Base-by-base conservation (phyloP, 2,329 filamentous ascomycete species). In the Penicillium sclerotigenum region DNA sequence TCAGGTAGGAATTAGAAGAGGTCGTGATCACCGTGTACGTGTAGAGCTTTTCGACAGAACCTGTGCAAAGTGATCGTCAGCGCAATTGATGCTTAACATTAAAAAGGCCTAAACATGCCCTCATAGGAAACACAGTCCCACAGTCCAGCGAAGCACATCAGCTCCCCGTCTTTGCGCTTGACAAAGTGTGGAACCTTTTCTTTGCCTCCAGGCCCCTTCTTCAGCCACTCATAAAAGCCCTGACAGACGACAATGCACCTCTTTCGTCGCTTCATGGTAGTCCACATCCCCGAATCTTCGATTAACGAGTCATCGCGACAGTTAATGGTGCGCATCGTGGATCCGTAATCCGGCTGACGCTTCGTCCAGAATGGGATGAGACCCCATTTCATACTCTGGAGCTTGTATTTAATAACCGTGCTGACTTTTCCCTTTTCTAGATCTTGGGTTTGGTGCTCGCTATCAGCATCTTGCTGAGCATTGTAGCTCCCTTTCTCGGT, bases 1-100 rank as follows among this genome's bases (percentile, higher is more conserved):
- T 86, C 47, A 97, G 80, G 70, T 93, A 88, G 59, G 86, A 80
- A 67, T 93, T 96, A 8, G 91, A 89, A 58, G 87, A 83, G 1
- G 93, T 97, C 1, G 94, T 99, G 71, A 97, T 93, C 69, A 99
- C 85, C 1, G 92, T 93, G 73, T 96, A 99, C 0, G 91, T 95
- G 71, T 93, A 97, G 5, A 86, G 76, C 71, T 87, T 89, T 60
- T 89, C 82, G 3, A 85, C 80, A 2, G 83, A 82, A 47, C 82
- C 85, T 83, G 54, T 55, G 22, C 14, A 46, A 34, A 26, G 13
- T 18, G 24, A 18, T 29, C n/a, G 18, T 37, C 20, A 45, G 34
- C 31, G 33, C 33, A 10, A 56, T 46, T 24, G n/a, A 33, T 37
- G 8, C 22, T 20, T 20, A 31, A 29, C 31, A 22, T n/a, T 34